These are phyloP conservation scores for Aurantiochytrium sp. DNA, from an alignment of 108 stramenopile species.

Conservation along the genomic window DNA sequence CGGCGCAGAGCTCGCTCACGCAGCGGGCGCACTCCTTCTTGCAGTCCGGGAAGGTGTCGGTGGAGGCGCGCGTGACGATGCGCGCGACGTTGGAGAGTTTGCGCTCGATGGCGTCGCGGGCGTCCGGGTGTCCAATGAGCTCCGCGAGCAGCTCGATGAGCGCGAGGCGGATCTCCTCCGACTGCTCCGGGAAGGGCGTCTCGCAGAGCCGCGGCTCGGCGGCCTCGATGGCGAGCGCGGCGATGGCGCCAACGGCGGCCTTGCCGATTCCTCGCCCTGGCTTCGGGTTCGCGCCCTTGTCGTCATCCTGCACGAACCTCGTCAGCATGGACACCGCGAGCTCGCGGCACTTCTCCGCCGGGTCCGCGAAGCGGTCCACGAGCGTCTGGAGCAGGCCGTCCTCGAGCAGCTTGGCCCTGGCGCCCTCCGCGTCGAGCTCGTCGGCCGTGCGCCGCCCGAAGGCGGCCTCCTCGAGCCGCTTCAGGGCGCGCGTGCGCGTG, in stretches of 20 bases:
- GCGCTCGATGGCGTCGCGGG: not conserved
- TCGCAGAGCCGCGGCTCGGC: not conserved
- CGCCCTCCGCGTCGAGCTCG: not conserved
- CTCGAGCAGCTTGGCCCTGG: not conserved
- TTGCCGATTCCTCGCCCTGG: not conserved
- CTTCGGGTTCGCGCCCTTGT: not conserved
- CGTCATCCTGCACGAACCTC: not conserved
- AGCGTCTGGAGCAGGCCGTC: constrained; percentile 8
- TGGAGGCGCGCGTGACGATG: not conserved
- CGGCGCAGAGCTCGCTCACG: not conserved
- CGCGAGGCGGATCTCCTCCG: not conserved
- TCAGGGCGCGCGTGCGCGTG: constrained; percentile 12
- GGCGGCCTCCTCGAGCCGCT: not conserved
- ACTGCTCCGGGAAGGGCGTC: not conserved
- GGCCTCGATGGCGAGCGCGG: not conserved
- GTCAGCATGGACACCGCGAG: not conserved
- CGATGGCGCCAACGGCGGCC: not conserved
- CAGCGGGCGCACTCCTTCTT: not conserved
- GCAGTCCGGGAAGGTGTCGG: not conserved
- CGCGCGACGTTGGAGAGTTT: not conserved
- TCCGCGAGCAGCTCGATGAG: not conserved
- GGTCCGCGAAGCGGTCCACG: not conserved
- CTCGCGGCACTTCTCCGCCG: not conserved
- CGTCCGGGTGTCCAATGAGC: not conserved
- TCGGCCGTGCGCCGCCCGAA: not conserved